A percentile compares a stretch with the other conserved stretches of the same genome.
These are phyloP conservation scores for Rutstroemia sp. DNA, from an alignment of 2,329 filamentous ascomycete genomes.

Conservation along the genomic window DNA sequence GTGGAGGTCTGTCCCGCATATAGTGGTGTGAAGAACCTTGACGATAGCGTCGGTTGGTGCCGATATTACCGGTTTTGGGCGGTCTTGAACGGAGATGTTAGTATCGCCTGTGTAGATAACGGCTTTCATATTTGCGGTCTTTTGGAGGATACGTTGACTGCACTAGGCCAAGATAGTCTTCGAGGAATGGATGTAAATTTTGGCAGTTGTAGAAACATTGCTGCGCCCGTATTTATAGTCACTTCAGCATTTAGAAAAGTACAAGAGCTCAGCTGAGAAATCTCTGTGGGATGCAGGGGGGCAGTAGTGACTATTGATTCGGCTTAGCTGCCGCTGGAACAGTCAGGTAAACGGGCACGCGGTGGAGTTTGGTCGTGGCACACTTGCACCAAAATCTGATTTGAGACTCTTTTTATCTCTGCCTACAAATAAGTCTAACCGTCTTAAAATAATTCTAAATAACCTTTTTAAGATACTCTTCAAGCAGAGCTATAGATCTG, in stretches of 20 bases:
- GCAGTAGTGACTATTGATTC: not conserved
- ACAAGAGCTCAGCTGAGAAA: not conserved
- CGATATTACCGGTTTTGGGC: slow-evolving; percentile 35
- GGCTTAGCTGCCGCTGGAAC: not conserved
- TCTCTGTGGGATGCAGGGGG: not conserved
- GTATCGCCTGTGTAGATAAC: slow-evolving; percentile 76
- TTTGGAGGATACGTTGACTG: not conserved
- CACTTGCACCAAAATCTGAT: too few species aligned
- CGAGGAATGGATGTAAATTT: not conserved
- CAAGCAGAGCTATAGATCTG: too few species aligned
- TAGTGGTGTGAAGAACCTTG: slow-evolving; percentile 40
- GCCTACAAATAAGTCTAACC: too few species aligned
- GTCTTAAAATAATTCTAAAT: too few species aligned
- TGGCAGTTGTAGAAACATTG: not conserved
- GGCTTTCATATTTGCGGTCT: slow-evolving; percentile 56
- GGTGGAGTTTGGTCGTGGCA: too few species aligned
- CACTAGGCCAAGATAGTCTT: not conserved
- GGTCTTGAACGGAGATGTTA: slow-evolving; percentile 55
- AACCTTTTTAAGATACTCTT: too few species aligned
- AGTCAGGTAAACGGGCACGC: not conserved
- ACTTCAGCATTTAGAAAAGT: not conserved
- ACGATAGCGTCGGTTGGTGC: slow-evolving; percentile 42
- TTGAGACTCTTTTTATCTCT: too few species aligned
- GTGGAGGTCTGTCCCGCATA: slow-evolving; percentile 49
- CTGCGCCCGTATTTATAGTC: not conserved